Percentiles rank a stretch among this genome's conserved stretches.
These are phyloP conservation scores for Gilbertella persicaria DNA, from an alignment of 371 early-diverging fungal species.

Conservation along the genomic window DNA sequence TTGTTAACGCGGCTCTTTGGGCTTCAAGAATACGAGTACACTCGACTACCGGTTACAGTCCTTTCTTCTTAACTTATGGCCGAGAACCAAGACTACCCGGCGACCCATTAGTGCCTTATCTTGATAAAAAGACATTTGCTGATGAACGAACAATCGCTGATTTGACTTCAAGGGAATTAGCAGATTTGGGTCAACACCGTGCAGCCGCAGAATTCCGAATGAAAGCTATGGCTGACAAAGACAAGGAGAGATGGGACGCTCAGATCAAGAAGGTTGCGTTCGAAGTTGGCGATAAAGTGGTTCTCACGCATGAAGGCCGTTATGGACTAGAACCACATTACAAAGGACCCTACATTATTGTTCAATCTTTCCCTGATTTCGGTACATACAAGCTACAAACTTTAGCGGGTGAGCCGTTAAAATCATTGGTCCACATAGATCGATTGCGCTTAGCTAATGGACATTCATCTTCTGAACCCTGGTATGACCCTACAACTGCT, in stretches of 20 bases:
- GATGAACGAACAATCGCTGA: slow-evolving; percentile 1
- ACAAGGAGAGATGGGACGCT: slow-evolving; percentile 6
- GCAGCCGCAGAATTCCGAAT: neutral
- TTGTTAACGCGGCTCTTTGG: slow-evolving; percentile 15
- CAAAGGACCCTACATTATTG: slow-evolving; percentile 3
- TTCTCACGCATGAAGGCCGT: neutral
- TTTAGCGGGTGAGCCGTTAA: slow-evolving; percentile 1
- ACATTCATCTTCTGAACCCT: neutral
- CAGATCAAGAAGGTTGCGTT: neutral
- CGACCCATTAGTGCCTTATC: slow-evolving; percentile 2
- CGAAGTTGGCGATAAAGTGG: slow-evolving; percentile 4
- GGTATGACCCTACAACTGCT: slow-evolving; percentile 2
- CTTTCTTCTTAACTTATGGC: slow-evolving; percentile 11
- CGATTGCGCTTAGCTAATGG: neutral
- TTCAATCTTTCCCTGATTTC: neutral
- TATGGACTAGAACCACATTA: slow-evolving; percentile 6
- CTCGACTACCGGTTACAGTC: slow-evolving; percentile 1
- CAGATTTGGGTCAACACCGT: neutral
- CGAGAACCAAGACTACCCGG: slow-evolving; percentile 13
- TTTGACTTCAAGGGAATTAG: neutral
- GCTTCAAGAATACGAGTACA: slow-evolving; percentile 8
- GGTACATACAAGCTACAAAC: slow-evolving; percentile 1
- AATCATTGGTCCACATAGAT: slow-evolving; percentile 4
- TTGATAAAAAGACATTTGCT: neutral
- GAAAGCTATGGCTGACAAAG: neutral